Base-by-base conservation (phyloP, 2,329 filamentous ascomycete species). In the Hymenoscyphus linearis region DNA sequence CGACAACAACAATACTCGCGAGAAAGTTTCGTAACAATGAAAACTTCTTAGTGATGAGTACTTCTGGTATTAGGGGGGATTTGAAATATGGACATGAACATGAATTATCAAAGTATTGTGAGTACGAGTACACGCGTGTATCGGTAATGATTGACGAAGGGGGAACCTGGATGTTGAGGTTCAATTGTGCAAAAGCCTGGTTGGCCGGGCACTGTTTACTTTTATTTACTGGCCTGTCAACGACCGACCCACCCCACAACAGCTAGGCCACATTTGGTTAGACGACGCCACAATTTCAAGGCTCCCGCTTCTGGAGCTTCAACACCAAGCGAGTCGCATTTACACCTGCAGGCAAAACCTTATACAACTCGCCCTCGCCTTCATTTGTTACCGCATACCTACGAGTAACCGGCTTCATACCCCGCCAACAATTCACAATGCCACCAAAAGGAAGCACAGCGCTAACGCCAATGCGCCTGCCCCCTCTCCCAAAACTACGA, bases 401-500 rank as follows among this genome's bases (percentile, higher is more conserved):
- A n/a, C n/a, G 3, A 9, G 7, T 12, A 18, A 22, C 10, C 22
- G 12, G 44, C 12, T 50, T 25, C 2, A 13, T 10, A 4, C 18
- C 44, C 44, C 18, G 18, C 18, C 26, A 40, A 44, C 22, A 2
- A 40, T 40, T 34, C 53, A 68, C 4, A 35, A 71, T 75, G 74
- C 70, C 74, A 18, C 71, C 72, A 25, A 75, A 74, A 65, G 68
- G 68, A 57, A 57, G 66, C 59, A 60, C 65, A 9, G 72, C 73
- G 37, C 62, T 72, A 57, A 62, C 69, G 55, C 70, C 73, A 0
- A 72, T 72, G 66, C 72, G 70, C 57, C 77, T 86, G 14, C 84
- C 84, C 40, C 84, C 84, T 22, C 77, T 86, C 2, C 81, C 79
- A 4, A 85, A 86, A 71, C 80, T 90, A 61, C 83, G 84, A 69